Conservation (phyloP, 441 rosid genomes). For the Raphanus hybrid region DNA sequence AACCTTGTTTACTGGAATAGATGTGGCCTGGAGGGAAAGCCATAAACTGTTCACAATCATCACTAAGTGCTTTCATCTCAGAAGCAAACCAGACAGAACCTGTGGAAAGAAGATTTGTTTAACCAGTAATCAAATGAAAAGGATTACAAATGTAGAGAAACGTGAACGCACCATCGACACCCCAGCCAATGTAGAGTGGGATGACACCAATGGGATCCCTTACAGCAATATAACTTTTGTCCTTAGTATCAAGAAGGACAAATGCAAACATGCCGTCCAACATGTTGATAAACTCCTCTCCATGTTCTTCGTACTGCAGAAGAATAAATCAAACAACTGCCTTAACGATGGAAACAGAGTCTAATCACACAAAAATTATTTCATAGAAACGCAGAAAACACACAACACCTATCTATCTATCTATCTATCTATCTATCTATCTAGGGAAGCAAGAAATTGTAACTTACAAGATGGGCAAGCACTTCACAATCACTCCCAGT, state of each 20-base stretch:
- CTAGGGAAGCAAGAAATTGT: background rate
- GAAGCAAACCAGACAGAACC: conserved; percentile 99
- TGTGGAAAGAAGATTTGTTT: conserved; percentile 17
- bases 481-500: conserved; percentile 99
- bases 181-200: conserved; percentile 99
- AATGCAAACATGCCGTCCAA: conserved; percentile 99
- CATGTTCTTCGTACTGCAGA: conserved; percentile 87
- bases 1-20: conserved; percentile 98
- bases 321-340: conserved; percentile 21
- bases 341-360: background rate
- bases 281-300: conserved; percentile 90
- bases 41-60: conserved; percentile 92
- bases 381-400: no score
- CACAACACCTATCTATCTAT: no score
- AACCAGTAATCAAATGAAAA: background rate
- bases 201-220: conserved; percentile 93
- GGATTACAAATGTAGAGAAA: background rate
- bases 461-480: conserved; percentile 95
- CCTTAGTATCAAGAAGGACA: conserved; percentile 89
- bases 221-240: conserved; percentile 93
- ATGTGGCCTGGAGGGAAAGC: conserved; percentile 89
- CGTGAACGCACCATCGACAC: conserved; percentile 78
- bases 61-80: conserved; percentile 98
- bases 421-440: no score
- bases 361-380: background rate